Evolutionary conservation across 2,329 filamentous ascomycete genomes (phyloP).

Genomic region (Orbilia oligospora): DNA sequence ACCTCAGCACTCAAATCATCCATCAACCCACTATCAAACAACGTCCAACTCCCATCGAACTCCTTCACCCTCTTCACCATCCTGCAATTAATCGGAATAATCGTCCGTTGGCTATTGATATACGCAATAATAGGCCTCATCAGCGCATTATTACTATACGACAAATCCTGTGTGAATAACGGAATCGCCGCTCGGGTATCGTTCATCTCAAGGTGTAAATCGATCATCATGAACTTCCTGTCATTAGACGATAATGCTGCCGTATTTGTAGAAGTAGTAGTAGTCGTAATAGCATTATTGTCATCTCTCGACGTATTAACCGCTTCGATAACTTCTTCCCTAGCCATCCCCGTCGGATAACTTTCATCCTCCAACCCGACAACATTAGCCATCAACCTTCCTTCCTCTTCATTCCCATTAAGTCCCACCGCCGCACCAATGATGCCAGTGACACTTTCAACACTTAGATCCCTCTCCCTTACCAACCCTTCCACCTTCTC

Average conservation of each 20-base stretch:
- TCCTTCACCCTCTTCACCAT: conserved; percentile 90
- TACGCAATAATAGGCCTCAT: conserved; percentile 97
- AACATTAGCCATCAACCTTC: conserved; percentile 1
- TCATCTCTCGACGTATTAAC: conserved; percentile 9
- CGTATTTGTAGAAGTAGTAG: not conserved
- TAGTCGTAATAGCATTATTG: not conserved
- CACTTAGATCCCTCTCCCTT: conserved; percentile 34
- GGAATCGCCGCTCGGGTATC: conserved; percentile 94
- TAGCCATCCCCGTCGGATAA: conserved; percentile 29
- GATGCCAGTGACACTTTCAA: conserved; percentile 48
- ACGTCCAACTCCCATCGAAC: conserved; percentile 95
- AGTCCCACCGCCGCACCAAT: conserved; percentile 52
- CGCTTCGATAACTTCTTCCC: conserved; percentile 33
- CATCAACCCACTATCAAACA: conserved; percentile 93
- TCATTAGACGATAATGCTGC: conserved; percentile 22
- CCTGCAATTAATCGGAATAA: conserved; percentile 94
- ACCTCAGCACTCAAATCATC: conserved; percentile 90
- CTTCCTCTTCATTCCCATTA: conserved; percentile 30
- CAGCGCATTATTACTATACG: conserved; percentile 95
- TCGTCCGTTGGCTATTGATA: conserved; percentile 94
- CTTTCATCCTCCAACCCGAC: conserved; percentile 25
- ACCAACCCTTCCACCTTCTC: conserved; percentile 50
- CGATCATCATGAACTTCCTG: conserved; percentile 78
- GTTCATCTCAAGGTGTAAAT: conserved; percentile 94
- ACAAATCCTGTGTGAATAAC: conserved; percentile 90